Percentiles rank a stretch among this genome's conserved stretches.
phyloP scores from a whole-genome alignment of 805 yeast species.

The Ogataea pilisensis region DNA sequence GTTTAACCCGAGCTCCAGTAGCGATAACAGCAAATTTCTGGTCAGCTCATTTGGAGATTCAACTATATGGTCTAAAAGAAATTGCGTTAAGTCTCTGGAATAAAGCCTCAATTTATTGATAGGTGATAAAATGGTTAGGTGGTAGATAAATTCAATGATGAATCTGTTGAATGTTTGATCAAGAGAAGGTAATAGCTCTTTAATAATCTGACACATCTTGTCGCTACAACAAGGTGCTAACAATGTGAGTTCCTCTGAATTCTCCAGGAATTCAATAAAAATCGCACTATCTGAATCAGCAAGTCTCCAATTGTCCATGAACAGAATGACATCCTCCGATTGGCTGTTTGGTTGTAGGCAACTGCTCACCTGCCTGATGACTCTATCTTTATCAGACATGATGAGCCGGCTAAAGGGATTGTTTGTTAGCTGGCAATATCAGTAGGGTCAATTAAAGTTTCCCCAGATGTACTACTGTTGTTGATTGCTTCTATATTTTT shows the following conservation, averaged over 20 bases:
- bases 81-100: slow-evolving; percentile 11
- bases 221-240: slow-evolving; percentile 1
- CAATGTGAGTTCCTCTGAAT: slow-evolving; percentile 4
- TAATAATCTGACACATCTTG: slow-evolving; percentile 3
- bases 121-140: slow-evolving; percentile 16
- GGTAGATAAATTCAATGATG: slow-evolving; percentile 12
- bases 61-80: slow-evolving; percentile 5
- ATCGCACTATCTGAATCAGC: slow-evolving; percentile 5
- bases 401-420: not conserved
- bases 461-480: not conserved
- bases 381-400: slow-evolving; percentile 2
- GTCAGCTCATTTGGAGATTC: not conserved
- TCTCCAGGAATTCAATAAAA: slow-evolving; percentile 12
- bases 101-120: slow-evolving; percentile 17
- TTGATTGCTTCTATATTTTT: no score
- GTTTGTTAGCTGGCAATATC: no score
- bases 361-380: not conserved
- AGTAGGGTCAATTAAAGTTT: no score
- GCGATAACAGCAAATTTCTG: slow-evolving; percentile 5
- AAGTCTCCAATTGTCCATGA: slow-evolving; percentile 14
- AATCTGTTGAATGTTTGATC: slow-evolving; percentile 5
- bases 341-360: not conserved
- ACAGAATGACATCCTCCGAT: slow-evolving; percentile 2
- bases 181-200: not conserved
- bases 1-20: slow-evolving; percentile 18